phyloP scores from a whole-genome alignment of 106 monocot species.

The Acanthochlamys bracteata region DNA sequence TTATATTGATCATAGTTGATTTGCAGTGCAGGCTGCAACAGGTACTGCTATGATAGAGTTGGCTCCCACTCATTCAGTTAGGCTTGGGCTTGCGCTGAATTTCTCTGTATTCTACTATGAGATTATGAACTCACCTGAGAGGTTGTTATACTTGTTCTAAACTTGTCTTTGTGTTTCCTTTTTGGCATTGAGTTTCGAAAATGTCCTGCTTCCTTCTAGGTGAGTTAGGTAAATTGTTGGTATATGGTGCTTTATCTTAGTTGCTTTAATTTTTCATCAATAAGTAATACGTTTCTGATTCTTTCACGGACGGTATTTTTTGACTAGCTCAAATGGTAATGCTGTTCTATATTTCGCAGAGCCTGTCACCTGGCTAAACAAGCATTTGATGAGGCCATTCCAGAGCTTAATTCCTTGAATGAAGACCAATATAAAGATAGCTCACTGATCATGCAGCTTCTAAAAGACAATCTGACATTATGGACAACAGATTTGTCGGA shows the following conservation, averaged over 20 bases:
- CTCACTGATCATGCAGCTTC: slow-evolving; percentile 7
- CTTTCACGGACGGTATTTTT: neutral
- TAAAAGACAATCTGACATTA: slow-evolving; percentile 6
- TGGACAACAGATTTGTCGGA: slow-evolving; percentile 9
- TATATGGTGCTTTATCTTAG: too few species aligned
- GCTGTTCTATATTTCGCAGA: neutral
- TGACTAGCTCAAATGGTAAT: neutral
- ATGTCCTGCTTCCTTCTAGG: too few species aligned
- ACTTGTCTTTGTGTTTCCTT: too few species aligned
- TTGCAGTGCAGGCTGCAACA: slow-evolving; percentile 22
- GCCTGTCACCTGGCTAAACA: slow-evolving; percentile 11
- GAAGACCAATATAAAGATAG: slow-evolving; percentile 8
- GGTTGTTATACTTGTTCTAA: too few species aligned
- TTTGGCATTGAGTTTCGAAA: too few species aligned
- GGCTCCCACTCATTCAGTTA: slow-evolving; percentile 15
- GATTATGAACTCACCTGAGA: slow-evolving; percentile 18
- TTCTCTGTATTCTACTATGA: slow-evolving; percentile 33
- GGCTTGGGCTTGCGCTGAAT: slow-evolving; percentile 29
- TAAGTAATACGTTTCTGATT: neutral
- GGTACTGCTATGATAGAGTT: slow-evolving; percentile 23
- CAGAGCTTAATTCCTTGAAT: neutral
- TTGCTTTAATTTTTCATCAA: neutral
- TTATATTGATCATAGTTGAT: too few species aligned
- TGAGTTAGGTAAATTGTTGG: too few species aligned
- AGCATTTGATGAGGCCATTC: slow-evolving; percentile 9